Conservation (phyloP, 1,139 yeast species). For the Candida neerlandica region DNA sequence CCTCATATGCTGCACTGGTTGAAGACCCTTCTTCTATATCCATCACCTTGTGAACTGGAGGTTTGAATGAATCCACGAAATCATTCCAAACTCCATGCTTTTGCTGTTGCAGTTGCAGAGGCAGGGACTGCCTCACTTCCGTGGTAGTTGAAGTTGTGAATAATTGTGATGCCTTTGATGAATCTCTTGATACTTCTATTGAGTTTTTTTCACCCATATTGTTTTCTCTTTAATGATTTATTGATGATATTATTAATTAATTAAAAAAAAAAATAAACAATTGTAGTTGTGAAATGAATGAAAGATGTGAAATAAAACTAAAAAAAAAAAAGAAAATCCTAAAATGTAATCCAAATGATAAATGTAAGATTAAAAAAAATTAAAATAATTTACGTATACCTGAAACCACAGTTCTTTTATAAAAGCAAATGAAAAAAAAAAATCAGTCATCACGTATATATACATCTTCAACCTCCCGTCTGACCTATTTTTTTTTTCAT, state of each 20-base stretch:
- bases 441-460: neutral
- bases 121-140: neutral
- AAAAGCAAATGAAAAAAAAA: neutral
- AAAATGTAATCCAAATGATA: neutral
- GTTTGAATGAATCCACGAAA: constrained; percentile 38
- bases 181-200: neutral
- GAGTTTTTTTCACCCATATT: constrained; percentile 5
- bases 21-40: constrained; percentile 6
- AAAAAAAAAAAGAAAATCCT: neutral
- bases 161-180: neutral
- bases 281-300: neutral
- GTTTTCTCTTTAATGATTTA: neutral
- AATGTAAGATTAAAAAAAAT: neutral
- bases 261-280: neutral
- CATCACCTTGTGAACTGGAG: constrained; percentile 20
- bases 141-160: neutral
- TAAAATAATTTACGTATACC: neutral
- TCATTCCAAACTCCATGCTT: constrained; percentile 23
- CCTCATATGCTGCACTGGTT: neutral
- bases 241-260: neutral
- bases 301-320: neutral
- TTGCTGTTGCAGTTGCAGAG: neutral
- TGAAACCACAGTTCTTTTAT: neutral
- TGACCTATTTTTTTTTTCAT: neutral
- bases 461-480: neutral